Evolutionary conservation across 2,329 filamentous ascomycete species (phyloP).

Genomic region (Pezicula rhizophila): DNA sequence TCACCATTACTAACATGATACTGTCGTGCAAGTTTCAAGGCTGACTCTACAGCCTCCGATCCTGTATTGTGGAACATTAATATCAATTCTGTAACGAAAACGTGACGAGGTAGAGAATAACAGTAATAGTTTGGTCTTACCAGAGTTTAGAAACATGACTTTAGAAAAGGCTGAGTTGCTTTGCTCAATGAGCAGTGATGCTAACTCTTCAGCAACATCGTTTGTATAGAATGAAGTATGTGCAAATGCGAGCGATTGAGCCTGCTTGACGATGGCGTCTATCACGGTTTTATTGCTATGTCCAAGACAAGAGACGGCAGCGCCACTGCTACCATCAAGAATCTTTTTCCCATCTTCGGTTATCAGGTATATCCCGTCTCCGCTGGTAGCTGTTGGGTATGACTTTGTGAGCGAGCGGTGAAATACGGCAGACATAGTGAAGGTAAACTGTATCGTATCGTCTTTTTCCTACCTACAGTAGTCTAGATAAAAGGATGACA

Average conservation of each 20-base stretch:
- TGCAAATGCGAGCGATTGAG: not conserved
- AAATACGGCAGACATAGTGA: not conserved
- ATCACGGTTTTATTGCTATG: slow-evolving; percentile 52
- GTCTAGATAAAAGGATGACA: no score
- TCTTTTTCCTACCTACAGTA: no score
- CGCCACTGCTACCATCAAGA: slow-evolving; percentile 65
- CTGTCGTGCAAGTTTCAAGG: slow-evolving; percentile 58
- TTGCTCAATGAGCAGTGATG: not conserved
- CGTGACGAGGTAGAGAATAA: not conserved
- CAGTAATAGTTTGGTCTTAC: not conserved
- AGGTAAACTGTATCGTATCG: no score
- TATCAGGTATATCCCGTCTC: not conserved
- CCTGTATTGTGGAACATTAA: slow-evolving; percentile 24
- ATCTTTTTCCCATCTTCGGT: slow-evolving; percentile 42
- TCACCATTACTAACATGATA: not conserved
- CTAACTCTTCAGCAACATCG: not conserved
- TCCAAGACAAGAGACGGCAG: slow-evolving; percentile 63
- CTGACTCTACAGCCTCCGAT: slow-evolving; percentile 61
- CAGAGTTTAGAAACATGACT: slow-evolving; percentile 43
- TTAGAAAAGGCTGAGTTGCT: not conserved
- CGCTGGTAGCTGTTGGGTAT: not conserved
- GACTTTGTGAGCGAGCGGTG: not conserved
- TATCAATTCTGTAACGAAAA: not conserved
- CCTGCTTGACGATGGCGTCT: slow-evolving; percentile 41
- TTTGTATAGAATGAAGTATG: not conserved